These are phyloP conservation scores for Pythium scleroteichum DNA, from an alignment of 352 stramenopile genomes.

Conservation along the genomic window DNA sequence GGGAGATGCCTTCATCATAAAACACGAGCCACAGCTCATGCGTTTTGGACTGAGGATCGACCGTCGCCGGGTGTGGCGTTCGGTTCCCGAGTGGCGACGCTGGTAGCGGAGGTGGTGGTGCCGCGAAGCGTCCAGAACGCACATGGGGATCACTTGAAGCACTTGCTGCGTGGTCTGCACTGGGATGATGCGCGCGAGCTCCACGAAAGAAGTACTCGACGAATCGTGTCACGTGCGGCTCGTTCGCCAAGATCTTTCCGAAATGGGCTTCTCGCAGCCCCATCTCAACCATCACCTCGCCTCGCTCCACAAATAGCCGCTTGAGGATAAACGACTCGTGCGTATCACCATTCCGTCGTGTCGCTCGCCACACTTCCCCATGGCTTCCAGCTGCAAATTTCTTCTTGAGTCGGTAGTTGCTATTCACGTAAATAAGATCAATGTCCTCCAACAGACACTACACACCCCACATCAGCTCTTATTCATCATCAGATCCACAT, in stretches of 20 bases:
- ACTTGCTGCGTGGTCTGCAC: too few species aligned
- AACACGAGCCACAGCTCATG: conserved; percentile 91
- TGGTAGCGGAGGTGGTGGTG: not conserved
- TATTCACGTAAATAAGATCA: conserved; percentile 69
- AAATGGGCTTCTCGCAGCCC: conserved; percentile 86
- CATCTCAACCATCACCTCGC: conserved; percentile 68
- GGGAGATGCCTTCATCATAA: conserved; percentile 85
- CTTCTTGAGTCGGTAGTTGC: conserved; percentile 70
- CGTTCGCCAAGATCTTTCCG: conserved; percentile 42
- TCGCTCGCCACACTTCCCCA: conserved; percentile 61
- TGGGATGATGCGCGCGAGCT: not conserved
- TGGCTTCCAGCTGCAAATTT: conserved; percentile 86
- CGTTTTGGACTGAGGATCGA: not conserved
- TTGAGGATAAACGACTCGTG: conserved; percentile 83
- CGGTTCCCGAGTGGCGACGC: conserved; percentile 16
- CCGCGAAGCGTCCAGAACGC: not conserved
- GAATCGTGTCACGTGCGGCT: conserved; percentile 79
- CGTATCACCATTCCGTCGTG: conserved; percentile 1
- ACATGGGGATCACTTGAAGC: not conserved
- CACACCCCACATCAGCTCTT: not conserved
- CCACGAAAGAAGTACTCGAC: conserved; percentile 88
- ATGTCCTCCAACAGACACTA: conserved; percentile 56
- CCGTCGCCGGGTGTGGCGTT: not conserved
- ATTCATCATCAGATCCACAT: not conserved
- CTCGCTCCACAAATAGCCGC: conserved; percentile 74